These are phyloP conservation scores for Amphicarpaea edgeworthii DNA, from an alignment of 306 rosid genomes.

Conservation along the genomic window DNA sequence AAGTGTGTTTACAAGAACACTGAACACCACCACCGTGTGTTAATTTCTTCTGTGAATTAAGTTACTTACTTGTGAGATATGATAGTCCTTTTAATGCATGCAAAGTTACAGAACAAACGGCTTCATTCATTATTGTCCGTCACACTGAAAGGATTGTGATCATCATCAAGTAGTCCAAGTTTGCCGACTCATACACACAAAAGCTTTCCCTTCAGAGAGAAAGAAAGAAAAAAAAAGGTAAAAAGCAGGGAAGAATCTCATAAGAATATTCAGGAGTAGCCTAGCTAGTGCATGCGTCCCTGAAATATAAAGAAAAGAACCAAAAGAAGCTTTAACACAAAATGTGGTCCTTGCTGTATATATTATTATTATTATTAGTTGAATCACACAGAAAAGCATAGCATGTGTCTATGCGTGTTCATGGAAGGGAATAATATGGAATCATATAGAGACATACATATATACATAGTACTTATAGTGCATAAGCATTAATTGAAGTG, in stretches of 20 bases:
- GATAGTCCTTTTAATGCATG: conserved; percentile 18
- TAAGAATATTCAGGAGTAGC: too few species aligned
- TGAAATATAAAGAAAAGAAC: conserved; percentile 25
- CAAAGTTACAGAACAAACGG: not conserved
- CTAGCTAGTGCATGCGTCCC: too few species aligned
- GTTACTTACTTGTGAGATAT: not conserved
- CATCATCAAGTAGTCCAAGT: conserved; percentile 19
- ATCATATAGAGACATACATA: not conserved
- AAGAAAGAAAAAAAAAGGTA: too few species aligned
- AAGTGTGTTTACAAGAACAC: conserved; percentile 2
- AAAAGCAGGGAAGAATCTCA: conserved; percentile 23
- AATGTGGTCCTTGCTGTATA: conserved; percentile 17
- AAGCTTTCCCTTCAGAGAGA: conserved; percentile 14
- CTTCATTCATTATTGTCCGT: not conserved
- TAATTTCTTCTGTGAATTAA: not conserved
- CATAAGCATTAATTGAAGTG: not conserved
- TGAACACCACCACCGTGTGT: not conserved
- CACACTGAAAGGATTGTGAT: not conserved
- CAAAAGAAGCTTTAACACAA: conserved; percentile 24
- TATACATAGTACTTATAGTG: not conserved
- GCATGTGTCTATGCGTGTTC: not conserved
- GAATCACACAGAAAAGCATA: not conserved
- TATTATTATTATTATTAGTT: not conserved
- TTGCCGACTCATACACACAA: not conserved
- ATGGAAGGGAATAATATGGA: not conserved